Evolutionary conservation across 1,284 basidiomycete genomes (phyloP).

Genomic region (Leucoagaricus sp.): DNA sequence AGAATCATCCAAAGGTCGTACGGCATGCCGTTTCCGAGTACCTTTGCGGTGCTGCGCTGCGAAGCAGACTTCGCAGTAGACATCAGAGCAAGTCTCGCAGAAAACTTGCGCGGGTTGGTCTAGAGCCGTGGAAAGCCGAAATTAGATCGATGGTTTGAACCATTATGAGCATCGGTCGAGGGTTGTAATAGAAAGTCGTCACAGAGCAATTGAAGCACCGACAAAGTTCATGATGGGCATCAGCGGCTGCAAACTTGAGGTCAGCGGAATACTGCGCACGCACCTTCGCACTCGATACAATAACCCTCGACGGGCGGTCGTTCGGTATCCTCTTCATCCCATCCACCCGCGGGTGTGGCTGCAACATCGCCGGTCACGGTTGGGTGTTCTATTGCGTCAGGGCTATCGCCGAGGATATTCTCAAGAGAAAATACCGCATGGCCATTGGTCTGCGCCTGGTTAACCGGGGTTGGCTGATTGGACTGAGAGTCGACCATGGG

Average conservation of each 20-base stretch:
- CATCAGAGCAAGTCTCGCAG: constrained; percentile 70
- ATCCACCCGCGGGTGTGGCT: constrained; percentile 44
- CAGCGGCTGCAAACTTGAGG: neutral
- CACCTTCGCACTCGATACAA: constrained; percentile 84
- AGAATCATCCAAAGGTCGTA: constrained; percentile 43
- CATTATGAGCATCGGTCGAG: neutral
- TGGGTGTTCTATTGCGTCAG: constrained; percentile 59
- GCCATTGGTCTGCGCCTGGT: constrained; percentile 20
- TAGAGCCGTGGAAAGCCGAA: constrained; percentile 27
- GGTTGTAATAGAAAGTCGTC: neutral
- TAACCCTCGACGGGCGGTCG: constrained; percentile 59
- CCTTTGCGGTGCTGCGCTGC: constrained; percentile 81
- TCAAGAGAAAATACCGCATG: constrained; percentile 54
- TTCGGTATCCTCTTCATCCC: constrained; percentile 64
- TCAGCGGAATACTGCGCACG: constrained; percentile 19
- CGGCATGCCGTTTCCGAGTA: constrained; percentile 62
- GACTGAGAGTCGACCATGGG: constrained; percentile 8
- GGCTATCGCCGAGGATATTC: constrained; percentile 63
- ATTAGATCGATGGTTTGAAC: neutral
- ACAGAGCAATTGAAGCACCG: neutral
- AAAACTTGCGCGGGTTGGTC: constrained; percentile 78
- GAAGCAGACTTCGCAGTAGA: constrained; percentile 82
- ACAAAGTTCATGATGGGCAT: neutral
- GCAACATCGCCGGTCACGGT: constrained; percentile 28
- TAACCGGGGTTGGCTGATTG: constrained; percentile 14